Conservation (phyloP, 1,139 yeast species). For the Zygosaccharomyces sapae region DNA sequence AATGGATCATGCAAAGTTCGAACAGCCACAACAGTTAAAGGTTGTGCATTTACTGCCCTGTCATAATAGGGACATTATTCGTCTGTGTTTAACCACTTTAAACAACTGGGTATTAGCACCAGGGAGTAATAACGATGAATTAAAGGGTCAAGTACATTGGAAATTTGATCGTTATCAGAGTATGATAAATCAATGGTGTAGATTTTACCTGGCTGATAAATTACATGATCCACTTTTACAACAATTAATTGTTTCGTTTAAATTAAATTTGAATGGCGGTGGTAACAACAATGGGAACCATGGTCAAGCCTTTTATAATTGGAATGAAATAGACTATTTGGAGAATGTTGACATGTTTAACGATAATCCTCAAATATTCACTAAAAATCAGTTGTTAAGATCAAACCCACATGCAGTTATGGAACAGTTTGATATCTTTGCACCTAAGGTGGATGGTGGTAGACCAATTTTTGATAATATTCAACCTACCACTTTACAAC, state of each 20-base stretch:
- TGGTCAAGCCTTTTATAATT: neutral
- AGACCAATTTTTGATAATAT: constrained; percentile 8
- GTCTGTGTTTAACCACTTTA: constrained; percentile 24
- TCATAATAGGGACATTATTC: constrained; percentile 26
- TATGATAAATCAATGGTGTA: constrained; percentile 30
- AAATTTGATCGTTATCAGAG: constrained; percentile 24
- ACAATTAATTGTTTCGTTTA: constrained; percentile 15
- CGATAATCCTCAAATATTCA: constrained; percentile 4
- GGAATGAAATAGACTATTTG: constrained; percentile 11
- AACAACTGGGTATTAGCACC: constrained; percentile 18
- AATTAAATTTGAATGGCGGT: constrained; percentile 10
- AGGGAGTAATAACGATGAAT: constrained; percentile 13
- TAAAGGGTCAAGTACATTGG: constrained; percentile 21
- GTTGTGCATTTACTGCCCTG: constrained; percentile 30
- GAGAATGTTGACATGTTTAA: constrained; percentile 11
- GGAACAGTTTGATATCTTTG: constrained; percentile 32
- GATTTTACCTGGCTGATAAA: constrained; percentile 24
- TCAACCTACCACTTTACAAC: constrained; percentile 5
- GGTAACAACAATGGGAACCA: neutral
- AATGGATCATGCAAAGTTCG: constrained; percentile 16
- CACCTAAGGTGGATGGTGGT: constrained; percentile 13
- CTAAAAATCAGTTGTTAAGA: constrained; percentile 14
- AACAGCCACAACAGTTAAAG: constrained; percentile 27
- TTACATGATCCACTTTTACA: constrained; percentile 14
- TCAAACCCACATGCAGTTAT: constrained; percentile 25